Conservation (phyloP, 2,329 filamentous ascomycete species). For the Microcyclosporella mali region DNA sequence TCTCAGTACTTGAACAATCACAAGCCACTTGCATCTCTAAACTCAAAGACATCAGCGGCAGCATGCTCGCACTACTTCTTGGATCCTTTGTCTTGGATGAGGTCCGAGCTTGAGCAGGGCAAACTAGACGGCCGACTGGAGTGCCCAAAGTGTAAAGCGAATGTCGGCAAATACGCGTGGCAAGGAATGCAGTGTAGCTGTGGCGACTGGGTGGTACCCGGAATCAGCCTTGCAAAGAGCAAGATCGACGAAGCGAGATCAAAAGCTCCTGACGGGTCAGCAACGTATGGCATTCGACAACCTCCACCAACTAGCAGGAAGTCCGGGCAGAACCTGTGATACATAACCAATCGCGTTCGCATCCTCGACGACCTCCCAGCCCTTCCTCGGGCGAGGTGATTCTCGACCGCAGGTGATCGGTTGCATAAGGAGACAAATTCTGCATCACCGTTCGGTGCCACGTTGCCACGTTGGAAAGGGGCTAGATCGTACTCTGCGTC, state of each 20-base stretch:
- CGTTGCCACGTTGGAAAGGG: too few species aligned
- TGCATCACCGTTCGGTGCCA: too few species aligned
- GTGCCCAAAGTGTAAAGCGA: slow-evolving; percentile 79
- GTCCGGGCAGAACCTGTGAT: slow-evolving; percentile 14
- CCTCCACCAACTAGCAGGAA: slow-evolving; percentile 23
- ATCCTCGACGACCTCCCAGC: too few species aligned
- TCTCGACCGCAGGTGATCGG: too few species aligned
- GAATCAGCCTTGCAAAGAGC: slow-evolving; percentile 76
- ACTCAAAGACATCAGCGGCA: slow-evolving; percentile 26
- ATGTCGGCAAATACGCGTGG: slow-evolving; percentile 92
- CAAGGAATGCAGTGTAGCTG: slow-evolving; percentile 91
- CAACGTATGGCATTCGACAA: slow-evolving; percentile 30
- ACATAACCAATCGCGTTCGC: not conserved
- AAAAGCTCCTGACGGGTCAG: slow-evolving; percentile 13
- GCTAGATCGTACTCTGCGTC: too few species aligned
- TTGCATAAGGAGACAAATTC: too few species aligned
- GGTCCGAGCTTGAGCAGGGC: slow-evolving; percentile 71
- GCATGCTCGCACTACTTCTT: slow-evolving; percentile 82
- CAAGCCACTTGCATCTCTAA: slow-evolving; percentile 23
- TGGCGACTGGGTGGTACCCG: slow-evolving; percentile 82
- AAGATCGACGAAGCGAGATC: slow-evolving; percentile 63
- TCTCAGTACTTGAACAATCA: slow-evolving; percentile 65
- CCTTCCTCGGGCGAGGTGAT: too few species aligned
- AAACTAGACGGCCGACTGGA: slow-evolving; percentile 75
- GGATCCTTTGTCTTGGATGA: slow-evolving; percentile 94